Base-by-base conservation (phyloP, 176 grass and related monocot species). In the Aegilops umbellulata region DNA sequence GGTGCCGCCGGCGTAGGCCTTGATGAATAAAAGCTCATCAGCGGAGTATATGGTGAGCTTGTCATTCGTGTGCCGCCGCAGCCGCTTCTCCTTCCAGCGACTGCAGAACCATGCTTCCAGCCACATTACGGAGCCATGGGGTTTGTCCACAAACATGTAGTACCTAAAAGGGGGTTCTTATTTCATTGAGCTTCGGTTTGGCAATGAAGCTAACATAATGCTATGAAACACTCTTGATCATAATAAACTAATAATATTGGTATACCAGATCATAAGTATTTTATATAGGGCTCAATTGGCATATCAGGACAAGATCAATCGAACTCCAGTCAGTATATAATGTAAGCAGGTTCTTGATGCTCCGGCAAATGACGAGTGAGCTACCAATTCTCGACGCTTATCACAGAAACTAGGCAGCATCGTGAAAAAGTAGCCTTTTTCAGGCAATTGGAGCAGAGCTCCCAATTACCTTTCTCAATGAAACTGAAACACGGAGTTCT, bases 11-110 rank as follows among this genome's bases (percentile, higher is more conserved):
- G 91, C 91, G 51, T 75, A 41, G 8, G 58, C 3, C 47, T 95
- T 95, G 65, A 89, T 91, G 70, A 93, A 90, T 17, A 85, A 91
- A 44, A 95, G 89, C 78, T 95, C 94, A 0, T 88, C 79, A 1
- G 89, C 91, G 8, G 91, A 93, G 82, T 93, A 93, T 70, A 95
- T 88, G 60, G 84, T 35, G n/a, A 95, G 83, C 4, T 91, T 89
- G 20, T 95, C 94, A 13, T 69, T 53, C 8, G 89, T 95, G 25
- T 78, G 86, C 58, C 91, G 69, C 26, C 91, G 76, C 41, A 77
- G 85, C 8, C 77, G 80, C 87, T 86, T 91, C 47, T 87, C 82
- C 74, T 80, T 47, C 44, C 13, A 15, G 13, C 1, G 42, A 14
- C 42, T 14, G 12, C 1, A 11, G 44, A 46, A 4, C 42, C 12